phyloP scores from a whole-genome alignment of 73 alveolate genomes.

The Tetrahymena borealis region DNA sequence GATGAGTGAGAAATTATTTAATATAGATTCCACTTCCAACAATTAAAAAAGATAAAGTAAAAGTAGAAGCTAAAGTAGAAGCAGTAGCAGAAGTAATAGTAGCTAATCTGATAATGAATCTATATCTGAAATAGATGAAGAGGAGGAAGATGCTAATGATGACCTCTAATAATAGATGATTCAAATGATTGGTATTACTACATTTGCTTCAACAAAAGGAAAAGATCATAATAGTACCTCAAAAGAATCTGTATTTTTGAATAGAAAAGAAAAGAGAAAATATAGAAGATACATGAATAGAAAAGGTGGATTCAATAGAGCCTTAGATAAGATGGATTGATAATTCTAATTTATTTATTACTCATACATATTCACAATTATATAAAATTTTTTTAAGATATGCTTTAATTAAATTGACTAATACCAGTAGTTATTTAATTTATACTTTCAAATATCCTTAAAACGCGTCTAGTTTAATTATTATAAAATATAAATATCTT shows the following conservation, averaged over 20 bases:
- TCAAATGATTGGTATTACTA: constrained; percentile 18
- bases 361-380: too few relatives aligned
- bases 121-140: constrained; percentile 9
- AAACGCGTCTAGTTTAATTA: too few relatives aligned
- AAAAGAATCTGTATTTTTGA: constrained; percentile 15
- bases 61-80: neutral
- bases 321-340: neutral
- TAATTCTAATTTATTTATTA: neutral
- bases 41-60: neutral
- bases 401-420: too few relatives aligned
- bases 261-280: constrained; percentile 6
- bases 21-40: neutral
- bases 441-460: too few relatives aligned
- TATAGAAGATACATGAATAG: constrained; percentile 42
- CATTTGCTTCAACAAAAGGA: constrained; percentile 35
- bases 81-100: neutral
- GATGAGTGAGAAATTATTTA: neutral
- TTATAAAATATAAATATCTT: too few relatives aligned
- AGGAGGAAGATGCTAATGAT: constrained; percentile 4
- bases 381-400: too few relatives aligned
- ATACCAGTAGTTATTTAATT: too few relatives aligned
- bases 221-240: constrained; percentile 37
- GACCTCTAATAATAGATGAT: constrained; percentile 8
- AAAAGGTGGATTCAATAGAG: constrained; percentile 44
- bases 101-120: neutral